Conservation (phyloP, 1,139 yeast genomes). For the Pichia sp. region DNA sequence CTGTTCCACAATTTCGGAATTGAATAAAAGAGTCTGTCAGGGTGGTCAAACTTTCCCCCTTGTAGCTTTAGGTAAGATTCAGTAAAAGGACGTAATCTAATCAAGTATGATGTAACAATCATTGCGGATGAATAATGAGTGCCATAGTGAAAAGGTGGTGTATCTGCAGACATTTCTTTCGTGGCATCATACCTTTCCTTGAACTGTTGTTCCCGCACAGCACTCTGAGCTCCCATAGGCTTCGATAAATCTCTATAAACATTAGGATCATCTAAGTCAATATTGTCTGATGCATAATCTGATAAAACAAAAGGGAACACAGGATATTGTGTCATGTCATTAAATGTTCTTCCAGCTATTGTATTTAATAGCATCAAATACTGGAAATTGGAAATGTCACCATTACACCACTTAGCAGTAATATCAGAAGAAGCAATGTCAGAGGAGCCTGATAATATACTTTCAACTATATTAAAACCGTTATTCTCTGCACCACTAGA, state of each 20-base stretch:
- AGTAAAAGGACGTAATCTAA: slow-evolving; percentile 72
- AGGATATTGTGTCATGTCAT: slow-evolving; percentile 84
- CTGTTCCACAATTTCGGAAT: slow-evolving; percentile 73
- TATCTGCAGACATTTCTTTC: slow-evolving; percentile 37
- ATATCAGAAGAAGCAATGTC: slow-evolving; percentile 41
- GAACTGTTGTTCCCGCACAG: slow-evolving; percentile 55
- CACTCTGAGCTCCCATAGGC: slow-evolving; percentile 86
- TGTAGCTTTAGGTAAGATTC: slow-evolving; percentile 72
- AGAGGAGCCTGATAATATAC: slow-evolving; percentile 34
- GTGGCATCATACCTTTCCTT: slow-evolving; percentile 67
- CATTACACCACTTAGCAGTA: slow-evolving; percentile 67
- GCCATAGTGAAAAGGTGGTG: slow-evolving; percentile 84
- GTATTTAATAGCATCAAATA: slow-evolving; percentile 76
- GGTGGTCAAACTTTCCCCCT: slow-evolving; percentile 85
- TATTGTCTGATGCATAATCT: slow-evolving; percentile 61
- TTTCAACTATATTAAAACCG: slow-evolving; percentile 39
- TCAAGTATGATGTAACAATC: slow-evolving; percentile 78
- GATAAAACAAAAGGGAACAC: slow-evolving; percentile 88
- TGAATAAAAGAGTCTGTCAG: slow-evolving; percentile 73
- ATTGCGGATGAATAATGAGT: slow-evolving; percentile 90
- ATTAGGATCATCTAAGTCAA: slow-evolving; percentile 57
- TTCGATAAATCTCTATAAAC: slow-evolving; percentile 70
- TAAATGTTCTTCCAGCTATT: slow-evolving; percentile 80
- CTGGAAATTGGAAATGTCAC: slow-evolving; percentile 75
- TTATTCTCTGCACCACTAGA: slow-evolving; percentile 18